Evolutionary conservation across 2,329 filamentous ascomycete species (phyloP), one percentile per base, ranked within the genome.

Genomic region (Aspergillus brunneoviolaceus): DNA sequence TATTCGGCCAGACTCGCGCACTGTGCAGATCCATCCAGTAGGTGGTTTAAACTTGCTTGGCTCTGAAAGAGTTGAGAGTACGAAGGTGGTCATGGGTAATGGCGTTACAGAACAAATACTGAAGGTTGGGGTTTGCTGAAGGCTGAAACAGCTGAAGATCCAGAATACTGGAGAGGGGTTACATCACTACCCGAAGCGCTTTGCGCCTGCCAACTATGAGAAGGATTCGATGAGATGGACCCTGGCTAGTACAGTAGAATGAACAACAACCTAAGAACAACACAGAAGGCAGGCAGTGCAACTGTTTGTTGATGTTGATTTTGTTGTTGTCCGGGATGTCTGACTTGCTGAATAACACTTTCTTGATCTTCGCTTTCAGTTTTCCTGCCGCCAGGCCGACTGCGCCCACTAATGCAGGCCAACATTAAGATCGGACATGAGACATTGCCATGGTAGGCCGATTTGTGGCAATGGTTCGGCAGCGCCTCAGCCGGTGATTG

Each of bases 401-500:
- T 31, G 35, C 47, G 42, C 53, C 48, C 29, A 55, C 51, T 55
- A 47, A 12, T 55, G 42, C 53, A 55, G 53, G 39, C 52, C 42
- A 55, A 60, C 50, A 59, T 47, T 50, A 57, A 33, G 60, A 62
- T 59, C 57, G 27, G 62, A 65, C 57, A 64, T 65, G 63, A 64
- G 62, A 65, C 62, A 63, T 56, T 60, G 52, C 55, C 45, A 54
- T 60, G 62, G 60, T 53, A 48, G 54, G 54, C 49, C 59, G 58
- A 49, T 54, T 60, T 63, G 61, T 61, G 59, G 63, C 55, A 49
- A 60, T 60, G 53, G 56, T 59, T 66, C 48, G 65, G 62, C 55
- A 63, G 52, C 21, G n/a, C 35, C 4, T 49, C 21, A 5, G 6
- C 21, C 23, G 6, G 2, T 73, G 68, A 72, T 73, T 74, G 70